These are phyloP conservation scores for Podospora australis DNA, from an alignment of 495 filamentous ascomycete genomes.

Conservation along the genomic window DNA sequence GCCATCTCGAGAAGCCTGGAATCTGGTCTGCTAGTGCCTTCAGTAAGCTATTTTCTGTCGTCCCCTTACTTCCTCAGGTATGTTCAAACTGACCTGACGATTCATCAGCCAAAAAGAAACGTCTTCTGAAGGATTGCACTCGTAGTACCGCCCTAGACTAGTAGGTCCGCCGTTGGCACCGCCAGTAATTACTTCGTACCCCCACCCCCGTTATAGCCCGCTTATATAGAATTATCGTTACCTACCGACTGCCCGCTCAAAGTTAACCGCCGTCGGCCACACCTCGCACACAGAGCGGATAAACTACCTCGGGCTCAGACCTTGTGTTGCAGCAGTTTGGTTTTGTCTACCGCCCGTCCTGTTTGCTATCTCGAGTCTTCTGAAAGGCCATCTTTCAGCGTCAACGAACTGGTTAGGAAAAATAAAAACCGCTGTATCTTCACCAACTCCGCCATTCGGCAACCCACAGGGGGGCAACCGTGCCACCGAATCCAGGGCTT, in stretches of 20 bases:
- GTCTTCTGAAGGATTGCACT: no score
- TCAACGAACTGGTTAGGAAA: no score
- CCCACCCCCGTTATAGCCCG: neutral
- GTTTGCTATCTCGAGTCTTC: neutral
- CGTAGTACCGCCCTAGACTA: no score
- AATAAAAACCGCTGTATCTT: no score
- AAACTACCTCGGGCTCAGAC: neutral
- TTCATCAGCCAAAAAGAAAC: no score
- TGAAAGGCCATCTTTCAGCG: no score
- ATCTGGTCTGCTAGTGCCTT: neutral
- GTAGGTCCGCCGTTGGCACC: no score
- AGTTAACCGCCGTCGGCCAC: conserved; percentile 3
- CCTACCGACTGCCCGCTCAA: neutral
- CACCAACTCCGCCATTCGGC: no score
- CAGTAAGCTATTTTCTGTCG: neutral
- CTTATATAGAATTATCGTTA: neutral
- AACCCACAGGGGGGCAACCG: conserved; percentile 4
- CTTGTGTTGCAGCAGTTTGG: conserved; percentile 2
- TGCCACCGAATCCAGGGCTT: conserved; percentile 3
- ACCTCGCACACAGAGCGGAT: conserved; percentile 2
- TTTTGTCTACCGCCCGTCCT: conserved; percentile 6
- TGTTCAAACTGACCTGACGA: no score
- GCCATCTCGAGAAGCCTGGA: neutral
- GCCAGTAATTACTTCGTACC: no score
- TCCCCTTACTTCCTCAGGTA: neutral